Percentiles rank a stretch among this genome's conserved stretches.
Evolutionary conservation across 164 flowering plant species (phyloP).

Genomic region (Saururus chinensis): DNA sequence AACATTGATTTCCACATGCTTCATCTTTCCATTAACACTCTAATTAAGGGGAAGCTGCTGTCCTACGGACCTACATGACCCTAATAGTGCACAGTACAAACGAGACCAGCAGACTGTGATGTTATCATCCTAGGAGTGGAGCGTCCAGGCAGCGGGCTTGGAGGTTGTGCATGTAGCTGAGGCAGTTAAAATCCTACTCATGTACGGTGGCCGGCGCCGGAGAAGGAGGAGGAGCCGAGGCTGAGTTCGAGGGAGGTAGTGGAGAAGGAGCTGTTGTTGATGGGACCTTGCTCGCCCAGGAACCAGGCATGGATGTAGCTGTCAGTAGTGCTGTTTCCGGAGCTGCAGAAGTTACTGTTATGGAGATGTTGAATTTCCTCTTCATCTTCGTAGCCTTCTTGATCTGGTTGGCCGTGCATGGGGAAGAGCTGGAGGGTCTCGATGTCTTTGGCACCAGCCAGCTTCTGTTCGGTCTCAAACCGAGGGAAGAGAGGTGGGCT

Average conservation of each 20-base stretch:
- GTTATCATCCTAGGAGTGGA: not conserved
- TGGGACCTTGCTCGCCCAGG: slow-evolving; percentile 2
- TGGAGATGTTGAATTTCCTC: not conserved
- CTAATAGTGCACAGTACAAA: not conserved
- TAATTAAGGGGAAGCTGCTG: no score
- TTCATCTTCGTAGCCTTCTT: slow-evolving; percentile 18
- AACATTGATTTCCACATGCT: no score
- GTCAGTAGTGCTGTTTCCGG: slow-evolving; percentile 7
- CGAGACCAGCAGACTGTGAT: not conserved
- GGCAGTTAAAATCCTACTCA: not conserved
- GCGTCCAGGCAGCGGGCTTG: no score
- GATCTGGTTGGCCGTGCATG: slow-evolving; percentile 21
- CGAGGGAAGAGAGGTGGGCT: slow-evolving; percentile 16
- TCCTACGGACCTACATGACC: not conserved
- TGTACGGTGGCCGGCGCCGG: not conserved
- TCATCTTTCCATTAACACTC: not conserved
- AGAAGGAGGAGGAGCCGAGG: slow-evolving; percentile 23
- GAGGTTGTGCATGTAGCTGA: no score
- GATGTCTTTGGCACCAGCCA: slow-evolving; percentile 10
- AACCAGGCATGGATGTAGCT: slow-evolving; percentile 26
- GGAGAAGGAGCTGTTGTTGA: not conserved
- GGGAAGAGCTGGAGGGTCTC: slow-evolving; percentile 92
- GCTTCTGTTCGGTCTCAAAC: slow-evolving; percentile 16
- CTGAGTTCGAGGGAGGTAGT: slow-evolving; percentile 64
- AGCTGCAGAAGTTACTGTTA: slow-evolving; percentile 13